phyloP scores from a whole-genome alignment of 331 rosid species.

The Rosa hybrid region DNA sequence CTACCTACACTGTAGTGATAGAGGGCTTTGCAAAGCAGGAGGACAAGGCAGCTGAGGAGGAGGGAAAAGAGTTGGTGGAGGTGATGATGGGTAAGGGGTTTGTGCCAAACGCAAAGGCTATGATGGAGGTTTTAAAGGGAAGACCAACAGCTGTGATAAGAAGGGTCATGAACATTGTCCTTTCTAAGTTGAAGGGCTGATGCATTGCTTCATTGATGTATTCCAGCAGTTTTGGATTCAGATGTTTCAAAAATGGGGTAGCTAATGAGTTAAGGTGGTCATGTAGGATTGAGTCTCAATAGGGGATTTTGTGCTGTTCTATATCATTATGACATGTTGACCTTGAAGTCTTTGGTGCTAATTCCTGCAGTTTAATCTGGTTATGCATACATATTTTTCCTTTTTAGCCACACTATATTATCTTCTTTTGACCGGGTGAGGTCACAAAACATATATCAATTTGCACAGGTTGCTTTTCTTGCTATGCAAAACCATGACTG shows the following conservation, averaged over 20 bases:
- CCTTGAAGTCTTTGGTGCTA: too few species aligned
- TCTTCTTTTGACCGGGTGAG: too few species aligned
- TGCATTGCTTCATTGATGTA: background rate
- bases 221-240: background rate
- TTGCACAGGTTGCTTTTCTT: background rate
- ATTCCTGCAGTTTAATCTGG: too few species aligned
- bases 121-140: conserved; percentile 37
- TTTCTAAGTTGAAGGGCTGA: conserved; percentile 22
- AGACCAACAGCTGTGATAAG: conserved; percentile 44
- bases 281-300: background rate
- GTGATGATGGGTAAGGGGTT: conserved; percentile 55
- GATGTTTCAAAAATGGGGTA: background rate
- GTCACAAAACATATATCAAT: too few species aligned
- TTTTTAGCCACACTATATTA: too few species aligned
- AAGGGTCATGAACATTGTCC: conserved; percentile 49
- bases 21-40: conserved; percentile 50
- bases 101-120: conserved; percentile 58
- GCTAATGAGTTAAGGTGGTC: background rate
- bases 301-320: background rate
- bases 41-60: conserved; percentile 35
- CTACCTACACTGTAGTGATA: conserved; percentile 48
- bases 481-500: background rate
- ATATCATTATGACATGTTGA: background rate
- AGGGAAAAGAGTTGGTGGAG: conserved; percentile 48
- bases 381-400: too few species aligned